Conservation (phyloP, 2,329 filamentous ascomycete species). For the Monosporascus sp. region DNA sequence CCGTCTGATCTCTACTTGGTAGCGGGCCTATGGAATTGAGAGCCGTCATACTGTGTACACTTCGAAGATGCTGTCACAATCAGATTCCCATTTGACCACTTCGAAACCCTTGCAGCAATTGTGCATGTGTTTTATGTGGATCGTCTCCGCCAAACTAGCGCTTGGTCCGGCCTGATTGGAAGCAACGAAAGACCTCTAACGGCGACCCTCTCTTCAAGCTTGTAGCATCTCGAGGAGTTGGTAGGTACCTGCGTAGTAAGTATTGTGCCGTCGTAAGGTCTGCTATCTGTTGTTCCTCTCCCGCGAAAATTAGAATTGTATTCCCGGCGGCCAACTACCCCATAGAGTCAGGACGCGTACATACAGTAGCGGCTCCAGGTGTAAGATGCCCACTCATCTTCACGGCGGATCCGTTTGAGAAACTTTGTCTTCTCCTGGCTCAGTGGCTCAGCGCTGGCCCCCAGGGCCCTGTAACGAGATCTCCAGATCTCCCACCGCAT, state of each 20-base stretch:
- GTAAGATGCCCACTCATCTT: too few relatives aligned
- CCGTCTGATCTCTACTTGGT: too few relatives aligned
- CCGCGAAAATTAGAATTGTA: too few relatives aligned
- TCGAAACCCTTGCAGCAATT: neutral
- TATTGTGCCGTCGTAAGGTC: neutral
- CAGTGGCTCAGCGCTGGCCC: neutral
- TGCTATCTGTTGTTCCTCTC: too few relatives aligned
- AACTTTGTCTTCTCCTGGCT: too few relatives aligned
- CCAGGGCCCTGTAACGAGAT: neutral
- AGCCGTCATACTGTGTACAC: too few relatives aligned
- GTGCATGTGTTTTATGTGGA: neutral
- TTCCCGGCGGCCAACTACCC: too few relatives aligned
- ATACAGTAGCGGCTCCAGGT: neutral
- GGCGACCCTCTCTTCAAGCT: neutral
- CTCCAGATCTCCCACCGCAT: neutral
- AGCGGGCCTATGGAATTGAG: too few relatives aligned
- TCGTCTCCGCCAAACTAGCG: neutral
- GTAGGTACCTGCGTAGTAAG: neutral
- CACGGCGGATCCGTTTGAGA: too few relatives aligned
- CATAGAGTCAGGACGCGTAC: neutral
- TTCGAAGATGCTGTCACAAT: too few relatives aligned
- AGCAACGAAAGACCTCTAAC: neutral
- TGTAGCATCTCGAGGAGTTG: neutral
- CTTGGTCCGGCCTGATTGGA: neutral
- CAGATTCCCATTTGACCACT: neutral